Evolutionary conservation across 164 flowering plant genomes (phyloP), one percentile per base, ranked within the genome.

Genomic region (Vitis cinerea): DNA sequence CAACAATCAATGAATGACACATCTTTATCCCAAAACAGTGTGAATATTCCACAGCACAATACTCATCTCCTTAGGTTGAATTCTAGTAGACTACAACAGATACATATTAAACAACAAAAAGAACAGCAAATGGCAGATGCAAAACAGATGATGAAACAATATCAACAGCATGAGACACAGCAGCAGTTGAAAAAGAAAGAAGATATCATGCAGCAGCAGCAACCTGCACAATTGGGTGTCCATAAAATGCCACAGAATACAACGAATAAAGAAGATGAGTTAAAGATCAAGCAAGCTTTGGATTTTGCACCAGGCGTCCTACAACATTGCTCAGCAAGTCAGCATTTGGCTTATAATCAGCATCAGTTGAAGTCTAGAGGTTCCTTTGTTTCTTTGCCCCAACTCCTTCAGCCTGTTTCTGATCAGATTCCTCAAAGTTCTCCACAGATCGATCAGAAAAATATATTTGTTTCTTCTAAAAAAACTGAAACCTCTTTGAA

Each of bases 401-500:
- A 89, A 75, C 75, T 86, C 47, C 80, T 81, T 67, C 92, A 86
- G 78, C 74, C 91, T 52, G 72, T 78, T 60, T 90, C 97, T 29
- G 93, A 93, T 29, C 98, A 89, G 74, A 72, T 90, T 69, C 74
- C 86, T 63, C 98, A 86, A 72, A 88, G 89, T 75, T 88, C 97
- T 50, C 97, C 92, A 31, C 95, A 91, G 76, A 81, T 87, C 65
- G 97, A 95, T 75, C 99, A 88, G 75, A 91, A 90, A 67, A 86
- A 71, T 78, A 59, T 87, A 74, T 75, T 79, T 11, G 14, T 83
- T 30, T 75, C 92, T 55, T 51, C 79, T 50, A 52, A 87, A 19
- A 92, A 88, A 81, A 68, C 81, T 66, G 97, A 87, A 68, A 91
- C 96, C 50, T 90, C 94, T 63, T 72, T 84, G 76, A 96, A 88